These are phyloP conservation scores for Coprinellus micaceus DNA, from an alignment of 768 basidiomycete genomes.

Conservation along the genomic window DNA sequence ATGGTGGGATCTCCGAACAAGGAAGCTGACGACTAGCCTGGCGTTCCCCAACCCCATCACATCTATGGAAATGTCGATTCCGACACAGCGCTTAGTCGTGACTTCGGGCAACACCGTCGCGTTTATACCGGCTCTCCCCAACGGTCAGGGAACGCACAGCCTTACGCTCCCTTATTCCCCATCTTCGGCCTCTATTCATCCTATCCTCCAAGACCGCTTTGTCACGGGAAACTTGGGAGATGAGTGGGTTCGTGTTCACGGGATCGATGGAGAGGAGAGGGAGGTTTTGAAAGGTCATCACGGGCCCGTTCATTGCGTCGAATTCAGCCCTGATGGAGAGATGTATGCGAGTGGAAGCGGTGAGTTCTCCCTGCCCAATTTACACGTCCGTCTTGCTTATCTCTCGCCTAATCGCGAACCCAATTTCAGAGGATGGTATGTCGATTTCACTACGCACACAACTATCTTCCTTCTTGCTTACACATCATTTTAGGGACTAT, in stretches of 20 bases:
- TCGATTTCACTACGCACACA: neutral
- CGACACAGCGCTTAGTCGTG: slow-evolving; percentile 79
- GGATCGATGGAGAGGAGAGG: slow-evolving; percentile 82
- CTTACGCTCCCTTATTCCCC: slow-evolving; percentile 81
- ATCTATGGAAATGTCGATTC: slow-evolving; percentile 88
- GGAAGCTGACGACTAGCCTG: slow-evolving; percentile 64
- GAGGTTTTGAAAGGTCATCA: slow-evolving; percentile 96
- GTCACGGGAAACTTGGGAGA: slow-evolving; percentile 87
- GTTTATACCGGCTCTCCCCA: slow-evolving; percentile 78
- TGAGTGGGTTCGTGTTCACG: slow-evolving; percentile 96
- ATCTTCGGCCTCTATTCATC: slow-evolving; percentile 94
- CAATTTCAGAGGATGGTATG: slow-evolving; percentile 70
- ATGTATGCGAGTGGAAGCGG: slow-evolving; percentile 97
- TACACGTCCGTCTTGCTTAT: slow-evolving; percentile 9
- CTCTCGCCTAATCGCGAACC: slow-evolving; percentile 9
- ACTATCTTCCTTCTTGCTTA: neutral
- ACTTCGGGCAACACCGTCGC: slow-evolving; percentile 91
- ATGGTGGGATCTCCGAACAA: slow-evolving; percentile 95
- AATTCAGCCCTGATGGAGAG: slow-evolving; percentile 95
- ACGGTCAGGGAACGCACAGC: slow-evolving; percentile 65
- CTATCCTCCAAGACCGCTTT: slow-evolving; percentile 82
- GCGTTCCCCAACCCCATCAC: slow-evolving; percentile 78
- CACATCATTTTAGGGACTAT: slow-evolving; percentile 66
- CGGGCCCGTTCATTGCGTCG: slow-evolving; percentile 92
- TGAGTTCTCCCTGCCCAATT: slow-evolving; percentile 36